Conservation (phyloP, 495 filamentous ascomycete species). For the Viridothelium virens region DNA sequence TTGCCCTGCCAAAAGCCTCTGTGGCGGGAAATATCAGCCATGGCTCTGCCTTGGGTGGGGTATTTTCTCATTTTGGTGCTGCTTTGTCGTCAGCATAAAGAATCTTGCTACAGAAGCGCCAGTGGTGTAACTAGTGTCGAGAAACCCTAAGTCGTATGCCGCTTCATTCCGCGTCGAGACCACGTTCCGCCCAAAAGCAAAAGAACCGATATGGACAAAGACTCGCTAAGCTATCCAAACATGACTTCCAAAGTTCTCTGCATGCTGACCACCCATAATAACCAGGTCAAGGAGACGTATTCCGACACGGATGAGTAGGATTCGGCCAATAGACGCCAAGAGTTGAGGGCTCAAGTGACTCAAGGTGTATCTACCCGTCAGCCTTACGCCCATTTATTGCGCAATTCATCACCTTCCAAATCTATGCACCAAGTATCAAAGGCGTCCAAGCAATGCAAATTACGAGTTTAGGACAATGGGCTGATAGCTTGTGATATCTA, state of each 20-base stretch:
- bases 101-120: neutral
- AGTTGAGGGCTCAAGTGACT: neutral
- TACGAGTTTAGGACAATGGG: neutral
- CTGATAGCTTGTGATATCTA: neutral
- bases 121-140: neutral
- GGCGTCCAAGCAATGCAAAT: neutral
- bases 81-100: neutral
- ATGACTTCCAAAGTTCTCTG: neutral
- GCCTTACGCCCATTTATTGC: neutral
- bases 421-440: slow-evolving; percentile 7
- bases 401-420: neutral
- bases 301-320: neutral
- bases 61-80: neutral
- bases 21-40: neutral
- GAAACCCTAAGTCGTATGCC: neutral
- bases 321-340: neutral
- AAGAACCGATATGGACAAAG: neutral
- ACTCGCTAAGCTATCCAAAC: neutral
- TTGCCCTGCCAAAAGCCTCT: neutral
- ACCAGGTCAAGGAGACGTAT: neutral
- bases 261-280: neutral
- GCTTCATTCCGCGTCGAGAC: slow-evolving; percentile 6
- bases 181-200: neutral
- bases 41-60: neutral
- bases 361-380: neutral